phyloP scores from a whole-genome alignment of 306 rosid genomes.

The Astragalus membranaceus region DNA sequence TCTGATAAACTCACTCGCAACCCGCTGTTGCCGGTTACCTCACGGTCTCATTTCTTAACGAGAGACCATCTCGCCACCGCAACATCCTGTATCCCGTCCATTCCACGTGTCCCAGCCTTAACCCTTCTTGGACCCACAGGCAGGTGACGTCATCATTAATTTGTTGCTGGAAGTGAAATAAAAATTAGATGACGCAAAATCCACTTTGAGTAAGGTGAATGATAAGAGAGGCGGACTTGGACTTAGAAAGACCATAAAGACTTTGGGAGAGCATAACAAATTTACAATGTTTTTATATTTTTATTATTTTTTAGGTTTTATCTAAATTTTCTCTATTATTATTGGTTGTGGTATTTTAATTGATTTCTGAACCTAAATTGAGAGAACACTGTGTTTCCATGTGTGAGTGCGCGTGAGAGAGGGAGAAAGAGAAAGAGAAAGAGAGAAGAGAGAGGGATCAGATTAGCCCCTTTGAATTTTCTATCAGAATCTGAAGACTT shows the following conservation, averaged over 20 bases:
- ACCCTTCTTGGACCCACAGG: slow-evolving; percentile 21
- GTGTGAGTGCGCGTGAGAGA: not conserved
- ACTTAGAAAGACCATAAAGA: slow-evolving; percentile 28
- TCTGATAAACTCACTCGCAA: slow-evolving; percentile 27
- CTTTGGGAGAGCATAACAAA: not conserved
- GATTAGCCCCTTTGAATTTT: slow-evolving; percentile 47
- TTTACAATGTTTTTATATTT: not conserved
- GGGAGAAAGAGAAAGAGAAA: slow-evolving; percentile 9
- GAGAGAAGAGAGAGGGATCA: slow-evolving; percentile 30
- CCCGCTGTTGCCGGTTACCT: slow-evolving; percentile 25
- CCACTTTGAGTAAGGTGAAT: not conserved
- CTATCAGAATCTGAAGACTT: slow-evolving; percentile 41
- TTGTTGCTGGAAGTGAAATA: slow-evolving; percentile 9
- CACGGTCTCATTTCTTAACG: not conserved
- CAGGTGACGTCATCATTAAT: slow-evolving; percentile 40
- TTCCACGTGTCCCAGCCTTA: slow-evolving; percentile 31
- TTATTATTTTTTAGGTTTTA: not conserved
- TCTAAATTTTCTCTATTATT: not conserved
- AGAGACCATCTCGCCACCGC: not conserved
- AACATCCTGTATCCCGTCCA: slow-evolving; percentile 8
- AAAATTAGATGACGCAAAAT: slow-evolving; percentile 9
- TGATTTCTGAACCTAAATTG: slow-evolving; percentile 24
- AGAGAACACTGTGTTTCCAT: slow-evolving; percentile 21
- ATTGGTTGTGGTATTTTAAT: not conserved
- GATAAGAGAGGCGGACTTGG: not conserved